phyloP scores from a whole-genome alignment of 306 rosid genomes.

The Vigna angularis region DNA sequence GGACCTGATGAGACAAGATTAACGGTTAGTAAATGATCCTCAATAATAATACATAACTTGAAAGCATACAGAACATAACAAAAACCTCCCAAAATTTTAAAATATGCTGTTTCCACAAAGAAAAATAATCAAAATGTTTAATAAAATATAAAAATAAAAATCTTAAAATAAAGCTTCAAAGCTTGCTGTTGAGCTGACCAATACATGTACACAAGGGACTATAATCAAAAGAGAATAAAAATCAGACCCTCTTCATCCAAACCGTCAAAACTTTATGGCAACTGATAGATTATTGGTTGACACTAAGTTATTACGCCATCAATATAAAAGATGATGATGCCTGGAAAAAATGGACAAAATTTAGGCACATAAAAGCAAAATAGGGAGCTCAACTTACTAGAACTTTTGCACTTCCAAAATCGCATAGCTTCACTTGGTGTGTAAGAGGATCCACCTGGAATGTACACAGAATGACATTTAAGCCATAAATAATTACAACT shows the following conservation, averaged over 20 bases:
- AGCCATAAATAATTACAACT: not conserved
- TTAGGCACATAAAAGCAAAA: conserved; percentile 28
- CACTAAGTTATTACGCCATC: not conserved
- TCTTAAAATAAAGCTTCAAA: not conserved
- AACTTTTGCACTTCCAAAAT: conserved; percentile 97
- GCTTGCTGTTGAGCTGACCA: conserved; percentile 13
- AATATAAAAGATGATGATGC: not conserved
- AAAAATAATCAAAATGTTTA: not conserved
- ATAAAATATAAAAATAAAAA: not conserved
- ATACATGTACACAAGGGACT: conserved; percentile 13
- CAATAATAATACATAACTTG: conserved; percentile 8
- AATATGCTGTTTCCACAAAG: not conserved
- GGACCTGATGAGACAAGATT: conserved; percentile 60
- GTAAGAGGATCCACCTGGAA: conserved; percentile 94
- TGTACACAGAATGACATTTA: conserved; percentile 41
- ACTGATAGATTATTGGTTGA: conserved; percentile 9
- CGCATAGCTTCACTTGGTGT: conserved; percentile 95
- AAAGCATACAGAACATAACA: conserved; percentile 22
- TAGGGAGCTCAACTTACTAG: conserved; percentile 62
- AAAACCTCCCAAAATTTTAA: not conserved
- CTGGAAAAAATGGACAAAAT: not conserved
- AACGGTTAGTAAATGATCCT: conserved; percentile 34
- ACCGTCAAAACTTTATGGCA: not conserved
- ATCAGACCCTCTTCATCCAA: not conserved
- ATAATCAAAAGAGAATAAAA: not conserved